These are phyloP conservation scores for Chenopodium quinoa DNA, from an alignment of 148 eudicot genomes.

Conservation along the genomic window DNA sequence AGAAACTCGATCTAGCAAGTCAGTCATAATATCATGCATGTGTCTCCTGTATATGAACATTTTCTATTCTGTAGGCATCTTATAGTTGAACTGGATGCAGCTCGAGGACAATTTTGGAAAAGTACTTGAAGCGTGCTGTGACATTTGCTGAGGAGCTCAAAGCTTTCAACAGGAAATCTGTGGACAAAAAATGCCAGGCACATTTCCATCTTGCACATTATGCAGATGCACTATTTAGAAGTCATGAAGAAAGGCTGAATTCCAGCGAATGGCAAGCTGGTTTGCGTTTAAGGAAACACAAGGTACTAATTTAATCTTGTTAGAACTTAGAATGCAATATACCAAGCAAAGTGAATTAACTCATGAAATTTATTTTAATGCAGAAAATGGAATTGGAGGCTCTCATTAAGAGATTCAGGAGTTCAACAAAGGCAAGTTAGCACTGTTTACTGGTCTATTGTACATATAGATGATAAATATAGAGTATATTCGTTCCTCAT, in stretches of 20 bases:
- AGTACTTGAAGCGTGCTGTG: constrained; percentile 87
- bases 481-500: not conserved
- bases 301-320: constrained; percentile 45
- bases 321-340: constrained; percentile 20
- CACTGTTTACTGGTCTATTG: not conserved
- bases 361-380: constrained; percentile 7
- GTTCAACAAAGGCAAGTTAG: constrained; percentile 75
- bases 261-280: constrained; percentile 98
- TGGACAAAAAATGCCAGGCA: constrained; percentile 66
- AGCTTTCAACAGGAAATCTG: constrained; percentile 42
- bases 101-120: constrained; percentile 89
- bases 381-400: constrained; percentile 94
- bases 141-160: constrained; percentile 56
- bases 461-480: too few relatives aligned
- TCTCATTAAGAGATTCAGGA: constrained; percentile 67
- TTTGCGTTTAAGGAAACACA: constrained; percentile 84
- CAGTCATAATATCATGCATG: constrained; percentile 28
- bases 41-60: not conserved
- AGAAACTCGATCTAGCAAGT: constrained; percentile 97
- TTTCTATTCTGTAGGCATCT: constrained; percentile 1
- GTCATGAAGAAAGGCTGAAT: constrained; percentile 83
- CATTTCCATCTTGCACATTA: constrained; percentile 98
- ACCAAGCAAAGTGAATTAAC: not conserved
- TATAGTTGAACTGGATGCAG: constrained; percentile 49
- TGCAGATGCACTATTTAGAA: constrained; percentile 84